Base-by-base conservation (phyloP, 345 rosid genomes). In the Populus alba region DNA sequence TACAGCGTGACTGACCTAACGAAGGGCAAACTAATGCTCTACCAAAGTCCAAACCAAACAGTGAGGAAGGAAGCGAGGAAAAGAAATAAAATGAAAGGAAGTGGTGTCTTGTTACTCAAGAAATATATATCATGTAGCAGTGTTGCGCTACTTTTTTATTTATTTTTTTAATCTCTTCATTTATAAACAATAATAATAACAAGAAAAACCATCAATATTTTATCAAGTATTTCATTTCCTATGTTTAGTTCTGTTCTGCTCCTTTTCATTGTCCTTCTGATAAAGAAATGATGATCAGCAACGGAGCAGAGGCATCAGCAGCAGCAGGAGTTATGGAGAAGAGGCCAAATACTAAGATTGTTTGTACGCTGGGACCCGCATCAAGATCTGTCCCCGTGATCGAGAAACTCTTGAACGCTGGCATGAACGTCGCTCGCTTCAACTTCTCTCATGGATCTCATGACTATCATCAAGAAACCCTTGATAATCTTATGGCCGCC, bases 361-460 rank as follows among this genome's bases (percentile, higher is more conserved):
- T 96, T 1, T 96, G 99, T 81, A 96, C 98, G 3, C 89, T 95
- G 5, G 99, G 99, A 9, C 98, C 98, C 0, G 92, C 94, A 35
- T 93, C 97, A 45, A 86, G 99, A 87, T 92, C 99, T 29, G 85
- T 92, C 15, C 86, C 87, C 15, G 88, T 91, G 98, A 7, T 85
- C 1, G 99, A 95, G 90, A 95, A 93, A 88, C 93, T 95, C 20
- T 83, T 95, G 67, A 85, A 45, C 70, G 99, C 95, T 4, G 99
- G 99, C 78, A 95, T 95, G 83, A 83, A 83, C 75, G 83, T 83
- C 6, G 85, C 85, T 27, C 82, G 85, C 66, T 83, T 83, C 75
- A 95, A 95, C 86, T 95, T 95, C 85, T 95, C 99, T 6, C 99
- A 95, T 75, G 98, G 99, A 83, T 92, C 99, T 75, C 98, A 95